Evolutionary conservation across 2,329 filamentous ascomycete genomes (phyloP), one percentile per base, ranked within the genome.

Genomic region (Colletotrichum lentis): DNA sequence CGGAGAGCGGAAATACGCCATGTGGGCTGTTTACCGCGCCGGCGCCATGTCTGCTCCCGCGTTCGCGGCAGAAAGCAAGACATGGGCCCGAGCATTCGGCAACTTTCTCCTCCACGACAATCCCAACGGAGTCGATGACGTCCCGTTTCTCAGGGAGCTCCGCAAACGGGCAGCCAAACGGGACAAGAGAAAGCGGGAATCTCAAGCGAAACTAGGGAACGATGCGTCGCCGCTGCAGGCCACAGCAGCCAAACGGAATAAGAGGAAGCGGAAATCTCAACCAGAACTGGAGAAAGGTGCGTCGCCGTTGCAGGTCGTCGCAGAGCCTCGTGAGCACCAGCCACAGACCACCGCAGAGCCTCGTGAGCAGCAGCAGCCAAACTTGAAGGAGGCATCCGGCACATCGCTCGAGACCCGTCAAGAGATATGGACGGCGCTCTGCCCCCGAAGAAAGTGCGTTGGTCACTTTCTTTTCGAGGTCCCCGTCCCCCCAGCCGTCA

Each of bases 401-500:
- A 50, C 31, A 0, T 31, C 57, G 4, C 31, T 60, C n/a, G 18
- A 12, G 22, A 11, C 16, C 12, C 57, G 44, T 31, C 44, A 50
- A 44, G 20, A 16, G 20, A 50, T 50, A 10, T 60, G 57, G 57
- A 16, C 8, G 44, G 8, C 44, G 18, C 46, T 60, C 20, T 60
- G 57, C 3, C 57, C 57, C 2, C 11, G 10, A 12, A 41, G 44
- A 12, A 20, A 39, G 8, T 39, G 20, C 16, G 35, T 60, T 3
- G 35, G 57, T 4, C 44, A 16, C 31, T 60, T 39, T 22, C 22
- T 31, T 12, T 60, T 60, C 18, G 57, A 60, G 16, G 57, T 60
- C 5, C 44, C 44, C 16, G 6, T 60, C 8, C 57, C 57, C 27
- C 20, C 44, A 20, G 10, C 27, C 18, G 31, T 8, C 8, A 22